A percentile compares a stretch with the other conserved stretches of the same genome.
phyloP scores from a whole-genome alignment of 768 basidiomycete species.

The Pleurotus salmoneostramineus region DNA sequence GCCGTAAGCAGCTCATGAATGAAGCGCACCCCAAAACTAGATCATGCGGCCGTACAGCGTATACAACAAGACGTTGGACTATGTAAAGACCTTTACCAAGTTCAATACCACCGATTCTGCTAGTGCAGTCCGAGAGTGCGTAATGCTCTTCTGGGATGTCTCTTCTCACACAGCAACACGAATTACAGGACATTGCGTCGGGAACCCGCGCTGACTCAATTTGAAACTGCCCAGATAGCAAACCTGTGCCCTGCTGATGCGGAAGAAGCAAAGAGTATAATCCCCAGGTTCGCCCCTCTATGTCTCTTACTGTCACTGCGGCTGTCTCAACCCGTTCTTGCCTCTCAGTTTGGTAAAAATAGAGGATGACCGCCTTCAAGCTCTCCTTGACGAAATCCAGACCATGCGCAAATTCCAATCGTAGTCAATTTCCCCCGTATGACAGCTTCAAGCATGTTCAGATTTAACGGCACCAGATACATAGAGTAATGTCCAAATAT shows the following conservation, averaged over 20 bases:
- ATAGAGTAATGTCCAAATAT: too few species aligned
- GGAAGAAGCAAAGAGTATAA: conserved; percentile 88
- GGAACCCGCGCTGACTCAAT: conserved; percentile 79
- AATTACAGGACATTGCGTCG: conserved; percentile 64
- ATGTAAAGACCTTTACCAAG: conserved; percentile 88
- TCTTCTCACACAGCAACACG: background rate
- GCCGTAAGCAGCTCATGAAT: conserved; percentile 39
- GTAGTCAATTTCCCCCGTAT: conserved; percentile 25
- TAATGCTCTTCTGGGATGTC: conserved; percentile 8
- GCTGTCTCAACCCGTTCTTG: background rate
- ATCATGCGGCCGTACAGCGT: conserved; percentile 45
- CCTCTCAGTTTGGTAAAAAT: conserved; percentile 70
- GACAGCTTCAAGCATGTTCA: background rate
- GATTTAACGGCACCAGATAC: too few species aligned
- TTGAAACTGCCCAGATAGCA: conserved; percentile 90
- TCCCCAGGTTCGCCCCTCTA: conserved; percentile 63
- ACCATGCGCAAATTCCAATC: conserved; percentile 89
- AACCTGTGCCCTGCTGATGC: conserved; percentile 85
- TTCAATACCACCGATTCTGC: conserved; percentile 85
- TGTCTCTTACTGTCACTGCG: background rate
- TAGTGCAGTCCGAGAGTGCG: conserved; percentile 83
- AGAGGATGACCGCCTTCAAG: conserved; percentile 83
- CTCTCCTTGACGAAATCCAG: conserved; percentile 82
- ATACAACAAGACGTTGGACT: conserved; percentile 90
- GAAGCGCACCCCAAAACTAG: background rate